phyloP scores from a whole-genome alignment of 352 stramenopile species.

The Globisporangium orthogonon region DNA sequence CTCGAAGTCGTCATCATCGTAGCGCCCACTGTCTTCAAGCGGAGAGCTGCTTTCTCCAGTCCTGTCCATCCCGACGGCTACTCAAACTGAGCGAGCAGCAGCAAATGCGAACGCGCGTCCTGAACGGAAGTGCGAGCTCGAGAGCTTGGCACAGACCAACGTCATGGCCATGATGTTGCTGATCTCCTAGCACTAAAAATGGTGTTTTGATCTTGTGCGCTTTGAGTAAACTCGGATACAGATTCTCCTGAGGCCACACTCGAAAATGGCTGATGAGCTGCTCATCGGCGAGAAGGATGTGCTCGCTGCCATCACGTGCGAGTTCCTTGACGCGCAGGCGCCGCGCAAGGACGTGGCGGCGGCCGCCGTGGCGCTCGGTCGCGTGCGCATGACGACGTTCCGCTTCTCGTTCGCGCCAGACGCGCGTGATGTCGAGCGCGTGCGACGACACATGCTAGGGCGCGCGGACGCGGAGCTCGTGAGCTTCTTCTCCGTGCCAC shows the following conservation, averaged over 20 bases:
- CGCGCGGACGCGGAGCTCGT: conserved; percentile 60
- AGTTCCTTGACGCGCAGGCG: conserved; percentile 62
- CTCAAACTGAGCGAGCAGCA: no score
- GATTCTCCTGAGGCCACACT: no score
- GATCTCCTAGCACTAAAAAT: no score
- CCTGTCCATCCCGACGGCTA: neutral
- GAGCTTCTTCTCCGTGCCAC: conserved; percentile 68
- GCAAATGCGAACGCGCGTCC: no score
- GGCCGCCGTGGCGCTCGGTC: conserved; percentile 54
- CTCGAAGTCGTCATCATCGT: conserved; percentile 10
- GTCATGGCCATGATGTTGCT: no score
- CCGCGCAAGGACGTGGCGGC: conserved; percentile 52
- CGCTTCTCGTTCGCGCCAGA: conserved; percentile 79
- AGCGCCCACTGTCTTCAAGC: neutral
- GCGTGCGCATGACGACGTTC: conserved; percentile 81
- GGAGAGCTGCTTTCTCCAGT: neutral
- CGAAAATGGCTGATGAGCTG: conserved; percentile 19
- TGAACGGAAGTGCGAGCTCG: no score
- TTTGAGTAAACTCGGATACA: no score
- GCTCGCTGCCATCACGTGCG: conserved; percentile 62
- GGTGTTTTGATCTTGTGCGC: no score
- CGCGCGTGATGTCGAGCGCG: conserved; percentile 45
- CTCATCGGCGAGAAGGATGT: conserved; percentile 74
- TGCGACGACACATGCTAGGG: conserved; percentile 42
- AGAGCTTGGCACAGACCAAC: no score